phyloP scores from a whole-genome alignment of 257 asterid species.

The Salvia hispanica region DNA sequence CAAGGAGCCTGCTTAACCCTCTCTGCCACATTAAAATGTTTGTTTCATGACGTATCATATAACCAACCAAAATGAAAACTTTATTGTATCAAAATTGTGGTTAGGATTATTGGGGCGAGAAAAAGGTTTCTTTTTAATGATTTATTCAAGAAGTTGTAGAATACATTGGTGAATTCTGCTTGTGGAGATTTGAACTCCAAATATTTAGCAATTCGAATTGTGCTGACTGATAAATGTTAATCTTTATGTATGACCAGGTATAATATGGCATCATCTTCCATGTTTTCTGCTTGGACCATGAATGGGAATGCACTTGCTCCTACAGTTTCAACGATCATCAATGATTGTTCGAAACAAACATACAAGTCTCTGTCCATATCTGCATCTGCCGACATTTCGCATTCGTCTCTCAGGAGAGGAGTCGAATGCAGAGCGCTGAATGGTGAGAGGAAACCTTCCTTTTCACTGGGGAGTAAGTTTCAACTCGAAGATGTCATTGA shows the following conservation, averaged over 20 bases:
- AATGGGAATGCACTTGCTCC: constrained; percentile 32
- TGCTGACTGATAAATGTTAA: not conserved
- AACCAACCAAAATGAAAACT: not conserved
- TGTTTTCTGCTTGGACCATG: constrained; percentile 42
- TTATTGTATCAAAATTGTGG: not conserved
- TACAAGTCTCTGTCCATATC: constrained; percentile 20
- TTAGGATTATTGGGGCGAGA: not conserved
- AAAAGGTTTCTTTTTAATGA: no score
- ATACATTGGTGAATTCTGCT: not conserved
- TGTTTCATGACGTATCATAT: not conserved
- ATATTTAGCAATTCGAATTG: not conserved
- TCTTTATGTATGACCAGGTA: constrained; percentile 29
- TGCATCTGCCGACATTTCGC: constrained; percentile 32
- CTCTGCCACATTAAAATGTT: not conserved
- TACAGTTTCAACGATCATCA: constrained; percentile 30
- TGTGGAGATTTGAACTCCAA: not conserved
- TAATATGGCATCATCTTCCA: constrained; percentile 43
- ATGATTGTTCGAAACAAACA: constrained; percentile 22
- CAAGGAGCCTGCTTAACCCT: not conserved
- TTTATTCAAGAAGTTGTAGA: no score
- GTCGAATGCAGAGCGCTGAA: constrained; percentile 53
- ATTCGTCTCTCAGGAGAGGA: constrained; percentile 28
- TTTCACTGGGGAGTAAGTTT: constrained; percentile 53
- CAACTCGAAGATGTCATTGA: constrained; percentile 80
- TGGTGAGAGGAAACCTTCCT: constrained; percentile 43